Percentiles rank a stretch among this genome's conserved stretches.
Conservation (phyloP, 2,329 filamentous ascomycete species). For the Fusarium falciforme region DNA sequence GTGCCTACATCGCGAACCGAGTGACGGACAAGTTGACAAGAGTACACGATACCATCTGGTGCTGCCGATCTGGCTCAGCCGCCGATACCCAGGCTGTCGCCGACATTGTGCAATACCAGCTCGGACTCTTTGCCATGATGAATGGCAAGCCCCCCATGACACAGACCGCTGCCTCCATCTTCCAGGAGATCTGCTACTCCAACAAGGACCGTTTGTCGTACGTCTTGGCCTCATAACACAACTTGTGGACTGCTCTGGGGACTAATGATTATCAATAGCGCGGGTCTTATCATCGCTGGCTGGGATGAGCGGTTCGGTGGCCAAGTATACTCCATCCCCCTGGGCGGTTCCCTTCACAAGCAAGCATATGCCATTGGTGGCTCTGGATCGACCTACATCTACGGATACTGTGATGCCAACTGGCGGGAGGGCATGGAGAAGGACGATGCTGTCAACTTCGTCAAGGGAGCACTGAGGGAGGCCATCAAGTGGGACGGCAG, state of each 20-base stretch:
- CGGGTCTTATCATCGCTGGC: conserved; percentile 97
- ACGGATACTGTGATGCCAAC: conserved; percentile 97
- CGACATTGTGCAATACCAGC: conserved; percentile 96
- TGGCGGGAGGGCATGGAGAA: conserved; percentile 97
- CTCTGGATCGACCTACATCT: conserved; percentile 98
- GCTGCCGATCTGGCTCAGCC: conserved; percentile 96
- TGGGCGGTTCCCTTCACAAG: conserved; percentile 97
- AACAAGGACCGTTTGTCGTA: conserved; percentile 96
- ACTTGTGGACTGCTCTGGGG: neutral
- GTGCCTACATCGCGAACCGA: conserved; percentile 98
- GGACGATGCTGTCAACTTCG: conserved; percentile 88
- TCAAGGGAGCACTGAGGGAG: conserved; percentile 90
- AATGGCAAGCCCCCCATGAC: conserved; percentile 93
- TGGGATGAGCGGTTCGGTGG: conserved; percentile 96
- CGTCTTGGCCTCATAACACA: conserved; percentile 49
- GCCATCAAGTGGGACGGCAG: conserved; percentile 99
- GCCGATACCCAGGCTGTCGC: conserved; percentile 98
- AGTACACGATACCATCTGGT: conserved; percentile 99
- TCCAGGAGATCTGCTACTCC: conserved; percentile 97
- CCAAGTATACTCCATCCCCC: conserved; percentile 96
- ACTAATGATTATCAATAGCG: conserved; percentile 63
- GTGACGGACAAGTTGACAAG: conserved; percentile 99
- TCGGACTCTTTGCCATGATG: conserved; percentile 89
- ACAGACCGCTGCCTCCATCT: conserved; percentile 93
- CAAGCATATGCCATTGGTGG: conserved; percentile 95